Base-by-base conservation (phyloP, 495 filamentous ascomycete species). In the Lineolata rhizophorae region DNA sequence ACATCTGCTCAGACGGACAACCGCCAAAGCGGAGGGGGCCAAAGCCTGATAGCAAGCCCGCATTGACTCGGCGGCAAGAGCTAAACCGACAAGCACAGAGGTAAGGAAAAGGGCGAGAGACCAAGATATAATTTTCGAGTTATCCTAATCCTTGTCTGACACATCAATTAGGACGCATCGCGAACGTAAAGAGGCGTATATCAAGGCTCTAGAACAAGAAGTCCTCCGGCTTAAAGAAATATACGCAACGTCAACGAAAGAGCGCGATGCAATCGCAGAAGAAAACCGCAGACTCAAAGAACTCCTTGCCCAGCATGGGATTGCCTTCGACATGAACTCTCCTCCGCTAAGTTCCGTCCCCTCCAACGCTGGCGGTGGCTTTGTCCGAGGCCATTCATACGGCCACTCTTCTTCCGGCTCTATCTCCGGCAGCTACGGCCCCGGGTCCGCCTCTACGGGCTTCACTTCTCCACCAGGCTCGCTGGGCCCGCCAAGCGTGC, bases 11-110 rank as follows among this genome's bases (percentile, higher is more conserved):
- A 72, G 85, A 90, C 64, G 84, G 84, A 11, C 70, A 87, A 42
- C 61, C 76, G 15, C 71, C 79, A 3, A 97, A 97, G 54, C 68
- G 78, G 35, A 67, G 87, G 44, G 87, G 87, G 2, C 87, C 87
- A 0, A 97, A 97, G 44, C 87, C 87, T 17, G 87, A 95, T 50
- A 90, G 79, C 56, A 93, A 92, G 44, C 87, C 87, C 3, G 82
- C 87, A 29, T 53, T 90, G 41, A 97, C 84, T n/a, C 62, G 85
- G 24, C 65, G 84, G 29, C 87, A 97, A 45, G 87, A 97, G 47
- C 54, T 94, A 29, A 97, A 97, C 48, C 67, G 87, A 34, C 84
- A 94, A 56, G 87, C 87, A 18, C 87, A 97, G 52, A 73, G 85
- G 84, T 87, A 70, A 43, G 47, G n/a, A n/a, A n/a, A n/a, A n/a